Evolutionary conservation across 2,329 filamentous ascomycete species (phyloP), one percentile per base, ranked within the genome.

Genomic region (Aspergillus unguis): DNA sequence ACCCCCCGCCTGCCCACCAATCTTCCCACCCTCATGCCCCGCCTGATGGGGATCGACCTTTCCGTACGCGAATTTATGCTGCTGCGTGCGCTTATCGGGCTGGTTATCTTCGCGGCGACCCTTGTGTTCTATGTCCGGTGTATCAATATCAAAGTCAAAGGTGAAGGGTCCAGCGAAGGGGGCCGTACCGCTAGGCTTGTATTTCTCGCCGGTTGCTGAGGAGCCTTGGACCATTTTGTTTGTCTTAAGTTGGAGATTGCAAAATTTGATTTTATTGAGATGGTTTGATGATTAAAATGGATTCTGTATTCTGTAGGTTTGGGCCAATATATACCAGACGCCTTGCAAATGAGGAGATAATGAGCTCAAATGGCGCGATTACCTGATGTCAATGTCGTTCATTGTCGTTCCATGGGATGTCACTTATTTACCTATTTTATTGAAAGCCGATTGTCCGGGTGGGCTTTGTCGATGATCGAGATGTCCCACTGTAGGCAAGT

Each of bases 21-120:
- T 27, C 36, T 41, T 47, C 11, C 50, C 50, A 28, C 50, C 50
- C 27, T 52, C 44, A 10, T 52, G 50, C 8, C 50, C 50, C 32
- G 50, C 50, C 50, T 48, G 11, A n/a, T 48, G 50, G 6, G 50
- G 50, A 29, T 52, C 50, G 28, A 52, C 50, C 38, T 52, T 47
- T 7, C 50, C 50, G 38, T 52, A 52, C 23, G 50, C 50, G 44
- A 52, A 52, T 31, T 48, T 27, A 44, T 27, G 26, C 28, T 52
- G 50, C 44, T 52, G 50, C 29, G 44, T 52, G 44, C 50, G 50
- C 38, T 52, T 52, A 31, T 52, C 50, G 11, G 37, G 50, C 44
- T 52, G 37, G 37, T 46, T 46, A 31, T 52, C 50, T 47, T 52
- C 50, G 38, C 50, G 50, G 29, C 37, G 43, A 23, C 50, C 50